Conservation (phyloP, 2,329 filamentous ascomycete species). For the Phyllosticta paracitricarpa region DNA sequence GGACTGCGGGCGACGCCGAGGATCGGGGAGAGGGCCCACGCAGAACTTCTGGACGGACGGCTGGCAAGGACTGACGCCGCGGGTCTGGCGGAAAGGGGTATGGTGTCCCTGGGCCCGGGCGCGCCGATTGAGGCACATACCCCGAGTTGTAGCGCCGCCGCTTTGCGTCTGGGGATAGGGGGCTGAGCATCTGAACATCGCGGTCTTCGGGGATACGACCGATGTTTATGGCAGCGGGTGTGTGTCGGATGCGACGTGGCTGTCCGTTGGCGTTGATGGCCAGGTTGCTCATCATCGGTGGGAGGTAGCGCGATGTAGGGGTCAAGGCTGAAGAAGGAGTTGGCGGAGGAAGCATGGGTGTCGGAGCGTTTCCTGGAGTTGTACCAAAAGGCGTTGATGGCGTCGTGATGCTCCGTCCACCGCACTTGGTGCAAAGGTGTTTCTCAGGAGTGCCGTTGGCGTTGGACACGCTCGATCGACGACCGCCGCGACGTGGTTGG, state of each 20-base stretch:
- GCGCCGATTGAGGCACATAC: slow-evolving; percentile 37
- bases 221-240: slow-evolving; percentile 13
- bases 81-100: slow-evolving; percentile 23
- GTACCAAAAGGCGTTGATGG: slow-evolving; percentile 46
- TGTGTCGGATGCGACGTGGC: slow-evolving; percentile 9
- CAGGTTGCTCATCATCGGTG: slow-evolving; percentile 30
- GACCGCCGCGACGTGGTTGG: slow-evolving; percentile 57
- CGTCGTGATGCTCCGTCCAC: slow-evolving; percentile 55
- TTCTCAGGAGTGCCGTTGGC: slow-evolving; percentile 30
- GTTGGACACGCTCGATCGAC: slow-evolving; percentile 24
- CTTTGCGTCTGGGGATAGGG: slow-evolving; percentile 25
- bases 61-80: slow-evolving; percentile 25
- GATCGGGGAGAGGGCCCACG: slow-evolving; percentile 33
- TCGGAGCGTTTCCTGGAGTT: slow-evolving; percentile 31
- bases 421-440: slow-evolving; percentile 58
- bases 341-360: slow-evolving; percentile 30
- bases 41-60: slow-evolving; percentile 13
- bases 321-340: slow-evolving; percentile 23
- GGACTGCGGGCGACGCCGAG: slow-evolving; percentile 1
- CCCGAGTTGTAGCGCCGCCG: slow-evolving; percentile 23
- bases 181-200: slow-evolving; percentile 8
- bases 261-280: slow-evolving; percentile 27
- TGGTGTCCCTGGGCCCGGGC: slow-evolving; percentile 46
- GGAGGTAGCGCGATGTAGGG: slow-evolving; percentile 23
- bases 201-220: slow-evolving; percentile 3